Evolutionary conservation across 2,329 filamentous ascomycete genomes (phyloP).

Genomic region (Trichophyton benhamiae): DNA sequence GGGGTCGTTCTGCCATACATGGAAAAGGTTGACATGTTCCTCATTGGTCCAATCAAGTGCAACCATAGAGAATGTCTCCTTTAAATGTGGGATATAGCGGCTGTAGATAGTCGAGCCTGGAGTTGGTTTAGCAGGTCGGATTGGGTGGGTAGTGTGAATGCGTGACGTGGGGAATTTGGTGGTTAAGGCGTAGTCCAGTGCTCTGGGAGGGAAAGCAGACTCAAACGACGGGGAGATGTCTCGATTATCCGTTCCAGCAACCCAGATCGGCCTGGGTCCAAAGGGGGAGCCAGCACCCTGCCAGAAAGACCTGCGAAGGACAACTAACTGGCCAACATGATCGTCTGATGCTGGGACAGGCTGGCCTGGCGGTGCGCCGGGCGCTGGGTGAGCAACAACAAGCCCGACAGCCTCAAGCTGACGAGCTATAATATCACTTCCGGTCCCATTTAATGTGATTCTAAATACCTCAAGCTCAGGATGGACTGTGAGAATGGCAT

Average conservation of each 20-base stretch:
- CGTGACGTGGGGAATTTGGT: slow-evolving; percentile 37
- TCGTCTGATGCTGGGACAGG: slow-evolving; percentile 21
- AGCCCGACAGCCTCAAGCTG: slow-evolving; percentile 30
- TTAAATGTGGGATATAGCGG: slow-evolving; percentile 62
- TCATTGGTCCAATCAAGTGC: slow-evolving; percentile 54
- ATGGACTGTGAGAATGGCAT: slow-evolving; percentile 25
- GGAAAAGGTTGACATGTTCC: slow-evolving; percentile 58
- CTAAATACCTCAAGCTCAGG: slow-evolving; percentile 26
- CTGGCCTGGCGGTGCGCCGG: slow-evolving; percentile 10
- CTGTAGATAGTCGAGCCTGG: slow-evolving; percentile 63
- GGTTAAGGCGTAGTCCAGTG: slow-evolving; percentile 32
- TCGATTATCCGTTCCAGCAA: slow-evolving; percentile 33
- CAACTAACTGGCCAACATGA: slow-evolving; percentile 33
- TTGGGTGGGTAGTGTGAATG: slow-evolving; percentile 55
- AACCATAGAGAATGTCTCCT: slow-evolving; percentile 67
- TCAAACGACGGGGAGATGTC: slow-evolving; percentile 12
- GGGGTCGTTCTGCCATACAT: slow-evolving; percentile 73
- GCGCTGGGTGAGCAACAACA: slow-evolving; percentile 30
- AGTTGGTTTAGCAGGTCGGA: slow-evolving; percentile 57
- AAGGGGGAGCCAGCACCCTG: slow-evolving; percentile 57
- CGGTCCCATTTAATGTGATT: slow-evolving; percentile 21
- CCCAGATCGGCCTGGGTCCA: slow-evolving; percentile 52
- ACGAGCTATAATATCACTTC: slow-evolving; percentile 17
- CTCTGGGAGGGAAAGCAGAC: slow-evolving; percentile 21
- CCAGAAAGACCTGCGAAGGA: slow-evolving; percentile 51